Base-by-base conservation (phyloP, 1,284 basidiomycete genomes). In the Ceratobasidium sp. region DNA sequence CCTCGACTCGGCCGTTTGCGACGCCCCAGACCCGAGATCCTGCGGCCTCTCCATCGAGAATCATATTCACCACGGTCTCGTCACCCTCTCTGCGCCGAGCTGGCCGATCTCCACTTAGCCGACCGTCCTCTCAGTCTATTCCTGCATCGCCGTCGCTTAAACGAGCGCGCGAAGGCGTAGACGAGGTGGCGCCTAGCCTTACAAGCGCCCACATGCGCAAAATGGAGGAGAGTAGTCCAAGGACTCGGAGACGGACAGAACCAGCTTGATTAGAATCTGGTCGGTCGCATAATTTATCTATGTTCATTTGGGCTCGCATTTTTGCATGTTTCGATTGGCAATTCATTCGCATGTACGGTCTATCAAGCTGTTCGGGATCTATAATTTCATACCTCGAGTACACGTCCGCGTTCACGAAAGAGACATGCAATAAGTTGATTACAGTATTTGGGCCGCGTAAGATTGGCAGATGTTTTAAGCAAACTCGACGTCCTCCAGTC, bases 81-180 rank as follows among this genome's bases (percentile, higher is more conserved):
- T 78, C 69, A 6, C 65, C 69, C 15, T 78, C 69, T n/a, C 57
- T 70, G 50, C 68, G 62, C n/a, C 77, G 62, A 38, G 68, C 56
- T 23, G 62, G 42, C 12, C 77, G 66, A 38, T 78, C 77, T 26
- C 68, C 77, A 28, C 56, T 70, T 20, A 54, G 13, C 12, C 52
- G 66, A 1, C 66, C 68, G n/a, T 23, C 66, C 17, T 66, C 73
- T 44, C 73, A 62, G 28, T 56, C 71, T 7, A 64, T 75, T 20
- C 73, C 73, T 5, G 28, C 73, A 15, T 75, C 73, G 5, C 73
- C 73, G 5, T 65, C 73, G 20, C 73, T 75, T 20, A 75, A 75
- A 33, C 57, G 73, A 33, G n/a, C 73, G 3, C 73, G 73, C 9
- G 73, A 75, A 42, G 73, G 73, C 3, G 33, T 46, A 4, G 73